Evolutionary conservation across 2,329 filamentous ascomycete genomes (phyloP).

Genomic region (Pseudocercospora fuligena): DNA sequence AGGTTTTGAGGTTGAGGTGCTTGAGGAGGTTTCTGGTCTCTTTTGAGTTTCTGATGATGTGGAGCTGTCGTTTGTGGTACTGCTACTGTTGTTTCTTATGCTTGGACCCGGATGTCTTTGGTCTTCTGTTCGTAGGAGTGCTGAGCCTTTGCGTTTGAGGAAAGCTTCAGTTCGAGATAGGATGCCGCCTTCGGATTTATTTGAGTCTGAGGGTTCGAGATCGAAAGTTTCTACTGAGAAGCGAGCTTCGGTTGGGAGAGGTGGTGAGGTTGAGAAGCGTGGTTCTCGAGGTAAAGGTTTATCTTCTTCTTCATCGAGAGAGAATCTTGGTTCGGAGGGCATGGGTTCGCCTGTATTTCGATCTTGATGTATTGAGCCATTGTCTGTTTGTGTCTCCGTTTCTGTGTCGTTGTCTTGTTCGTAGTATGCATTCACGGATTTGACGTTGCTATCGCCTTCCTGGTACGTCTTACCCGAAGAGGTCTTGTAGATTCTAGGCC

Average conservation of each 20-base stretch:
- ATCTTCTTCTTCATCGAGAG: not conserved
- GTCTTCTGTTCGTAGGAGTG: conserved; percentile 7
- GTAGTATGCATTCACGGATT: conserved; percentile 17
- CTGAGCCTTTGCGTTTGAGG: not conserved
- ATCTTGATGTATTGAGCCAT: not conserved
- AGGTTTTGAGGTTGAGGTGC: not conserved
- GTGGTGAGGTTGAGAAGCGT: conserved; percentile 14
- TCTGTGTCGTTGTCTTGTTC: conserved; percentile 5
- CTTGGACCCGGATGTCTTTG: conserved; percentile 16
- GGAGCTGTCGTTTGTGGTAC: not conserved
- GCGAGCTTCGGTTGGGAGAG: conserved; percentile 4
- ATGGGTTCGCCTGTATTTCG: not conserved
- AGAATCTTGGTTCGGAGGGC: not conserved
- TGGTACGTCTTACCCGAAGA: conserved; percentile 3
- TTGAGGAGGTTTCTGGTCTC: not conserved
- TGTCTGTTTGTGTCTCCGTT: not conserved
- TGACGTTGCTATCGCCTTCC: conserved; percentile 9
- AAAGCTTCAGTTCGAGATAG: too few species aligned
- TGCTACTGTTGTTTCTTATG: not conserved
- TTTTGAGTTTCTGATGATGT: not conserved
- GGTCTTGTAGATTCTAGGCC: conserved; percentile 5
- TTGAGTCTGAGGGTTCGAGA: not conserved
- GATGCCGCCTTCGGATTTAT: not conserved
- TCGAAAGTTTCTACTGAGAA: conserved; percentile 20
- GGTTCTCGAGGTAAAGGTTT: conserved; percentile 23